Percentiles rank a stretch among this genome's conserved stretches.
These are phyloP conservation scores for Trichophaea hybrida DNA, from an alignment of 2,329 filamentous ascomycete genomes.

Conservation along the genomic window DNA sequence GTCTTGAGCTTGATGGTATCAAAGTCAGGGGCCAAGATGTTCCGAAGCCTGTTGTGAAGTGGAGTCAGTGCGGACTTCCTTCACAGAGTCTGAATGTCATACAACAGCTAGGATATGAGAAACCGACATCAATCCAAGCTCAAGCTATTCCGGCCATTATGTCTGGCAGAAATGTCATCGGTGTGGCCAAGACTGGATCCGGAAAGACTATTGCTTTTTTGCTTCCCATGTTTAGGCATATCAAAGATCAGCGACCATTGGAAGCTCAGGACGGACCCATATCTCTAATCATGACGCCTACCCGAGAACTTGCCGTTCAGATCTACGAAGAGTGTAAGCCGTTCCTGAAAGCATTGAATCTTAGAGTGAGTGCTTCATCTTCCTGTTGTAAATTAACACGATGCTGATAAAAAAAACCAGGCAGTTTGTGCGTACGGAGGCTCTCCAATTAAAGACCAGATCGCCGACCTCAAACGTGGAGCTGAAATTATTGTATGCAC, in stretches of 20 bases:
- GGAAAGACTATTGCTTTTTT: slow-evolving; percentile 95
- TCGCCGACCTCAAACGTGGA: slow-evolving; percentile 87
- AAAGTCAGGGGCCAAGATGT: slow-evolving; percentile 80
- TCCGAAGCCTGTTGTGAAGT: slow-evolving; percentile 88
- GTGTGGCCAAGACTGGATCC: slow-evolving; percentile 92
- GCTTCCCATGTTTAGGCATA: slow-evolving; percentile 93
- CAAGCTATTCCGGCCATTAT: slow-evolving; percentile 91
- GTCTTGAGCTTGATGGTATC: slow-evolving; percentile 84
- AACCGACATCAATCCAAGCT: slow-evolving; percentile 84
- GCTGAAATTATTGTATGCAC: slow-evolving; percentile 93
- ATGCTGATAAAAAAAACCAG: slow-evolving; percentile 39
- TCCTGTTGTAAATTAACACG: not conserved
- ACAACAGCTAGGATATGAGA: slow-evolving; percentile 64
- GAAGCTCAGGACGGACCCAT: slow-evolving; percentile 78
- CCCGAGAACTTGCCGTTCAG: slow-evolving; percentile 81
- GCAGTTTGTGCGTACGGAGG: slow-evolving; percentile 90
- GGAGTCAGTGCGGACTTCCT: slow-evolving; percentile 79
- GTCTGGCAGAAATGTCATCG: slow-evolving; percentile 89
- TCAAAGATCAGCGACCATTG: slow-evolving; percentile 61
- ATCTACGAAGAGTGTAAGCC: slow-evolving; percentile 92
- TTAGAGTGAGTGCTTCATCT: slow-evolving; percentile 39
- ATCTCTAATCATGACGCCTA: slow-evolving; percentile 81
- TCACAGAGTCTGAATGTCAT: slow-evolving; percentile 79
- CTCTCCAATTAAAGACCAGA: slow-evolving; percentile 92
- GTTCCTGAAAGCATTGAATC: slow-evolving; percentile 71